These are phyloP conservation scores for Ceratobasidium sp. DNA, from an alignment of 1,284 basidiomycete genomes.

Conservation along the genomic window DNA sequence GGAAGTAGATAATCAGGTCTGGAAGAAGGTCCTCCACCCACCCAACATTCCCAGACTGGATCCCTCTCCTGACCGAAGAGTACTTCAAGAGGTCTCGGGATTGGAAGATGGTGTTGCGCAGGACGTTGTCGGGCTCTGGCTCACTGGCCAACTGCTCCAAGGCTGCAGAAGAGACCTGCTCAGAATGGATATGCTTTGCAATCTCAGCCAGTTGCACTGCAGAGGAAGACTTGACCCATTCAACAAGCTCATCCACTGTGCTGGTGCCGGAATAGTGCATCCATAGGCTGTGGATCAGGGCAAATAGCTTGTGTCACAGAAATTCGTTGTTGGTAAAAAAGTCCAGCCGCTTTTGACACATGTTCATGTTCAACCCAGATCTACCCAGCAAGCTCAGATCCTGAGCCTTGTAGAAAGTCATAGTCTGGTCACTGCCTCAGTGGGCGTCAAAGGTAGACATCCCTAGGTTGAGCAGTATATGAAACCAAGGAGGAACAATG, in stretches of 20 bases:
- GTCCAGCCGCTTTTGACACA: background rate
- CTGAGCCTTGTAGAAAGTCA: background rate
- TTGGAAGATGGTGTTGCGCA: background rate
- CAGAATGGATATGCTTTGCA: background rate
- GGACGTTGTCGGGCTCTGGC: too few relatives aligned
- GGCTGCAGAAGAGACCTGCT: background rate
- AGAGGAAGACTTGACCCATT: background rate
- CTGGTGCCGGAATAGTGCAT: background rate
- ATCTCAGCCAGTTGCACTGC: background rate
- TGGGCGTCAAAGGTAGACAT: too few relatives aligned
- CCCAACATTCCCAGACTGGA: background rate
- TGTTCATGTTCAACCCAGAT: background rate
- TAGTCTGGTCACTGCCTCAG: too few relatives aligned
- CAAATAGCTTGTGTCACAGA: background rate
- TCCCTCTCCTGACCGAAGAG: background rate
- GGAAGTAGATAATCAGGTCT: background rate
- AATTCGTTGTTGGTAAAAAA: background rate
- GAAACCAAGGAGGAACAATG: background rate
- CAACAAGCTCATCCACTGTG: background rate
- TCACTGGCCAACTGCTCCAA: background rate
- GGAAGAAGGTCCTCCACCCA: background rate
- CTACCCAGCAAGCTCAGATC: background rate
- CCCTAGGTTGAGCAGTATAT: background rate
- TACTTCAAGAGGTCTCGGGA: background rate
- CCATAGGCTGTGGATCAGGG: background rate